These are phyloP conservation scores for Teratosphaeria pseudoeucalypti DNA, from an alignment of 2,329 filamentous ascomycete genomes.

Conservation along the genomic window DNA sequence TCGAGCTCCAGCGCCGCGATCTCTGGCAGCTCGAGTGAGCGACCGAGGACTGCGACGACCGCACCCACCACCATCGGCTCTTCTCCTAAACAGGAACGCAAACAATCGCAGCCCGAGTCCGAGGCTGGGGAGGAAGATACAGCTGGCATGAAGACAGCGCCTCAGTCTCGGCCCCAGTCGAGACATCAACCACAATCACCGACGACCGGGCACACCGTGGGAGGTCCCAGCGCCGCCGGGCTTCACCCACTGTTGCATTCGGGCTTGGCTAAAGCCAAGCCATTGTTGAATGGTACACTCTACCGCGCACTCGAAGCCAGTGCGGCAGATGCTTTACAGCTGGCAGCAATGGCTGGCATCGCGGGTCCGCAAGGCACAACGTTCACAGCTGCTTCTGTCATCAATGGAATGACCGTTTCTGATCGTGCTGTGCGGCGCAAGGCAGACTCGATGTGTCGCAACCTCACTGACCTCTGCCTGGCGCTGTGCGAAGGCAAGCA, in stretches of 20 bases:
- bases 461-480: constrained; percentile 83
- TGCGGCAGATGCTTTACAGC: constrained; percentile 66
- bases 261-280: constrained; percentile 68
- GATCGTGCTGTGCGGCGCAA: constrained; percentile 84
- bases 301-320: constrained; percentile 72
- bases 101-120: constrained; percentile 17
- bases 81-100: constrained; percentile 65
- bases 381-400: constrained; percentile 56
- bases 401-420: constrained; percentile 50
- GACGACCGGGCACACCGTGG: constrained; percentile 25
- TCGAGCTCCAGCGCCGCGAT: constrained; percentile 72
- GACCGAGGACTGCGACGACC: constrained; percentile 83
- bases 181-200: neutral
- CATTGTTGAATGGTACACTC: constrained; percentile 57
- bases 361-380: constrained; percentile 52
- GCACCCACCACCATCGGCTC: constrained; percentile 82
- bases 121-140: constrained; percentile 16
- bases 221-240: constrained; percentile 40
- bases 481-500: constrained; percentile 47
- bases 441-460: constrained; percentile 85
- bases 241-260: constrained; percentile 69
- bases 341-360: constrained; percentile 68
- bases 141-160: constrained; percentile 1
- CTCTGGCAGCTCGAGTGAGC: constrained; percentile 62
- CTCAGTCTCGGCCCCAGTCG: constrained; percentile 19